Base-by-base conservation (phyloP, 768 basidiomycete species). In the Agrocybe praecox region DNA sequence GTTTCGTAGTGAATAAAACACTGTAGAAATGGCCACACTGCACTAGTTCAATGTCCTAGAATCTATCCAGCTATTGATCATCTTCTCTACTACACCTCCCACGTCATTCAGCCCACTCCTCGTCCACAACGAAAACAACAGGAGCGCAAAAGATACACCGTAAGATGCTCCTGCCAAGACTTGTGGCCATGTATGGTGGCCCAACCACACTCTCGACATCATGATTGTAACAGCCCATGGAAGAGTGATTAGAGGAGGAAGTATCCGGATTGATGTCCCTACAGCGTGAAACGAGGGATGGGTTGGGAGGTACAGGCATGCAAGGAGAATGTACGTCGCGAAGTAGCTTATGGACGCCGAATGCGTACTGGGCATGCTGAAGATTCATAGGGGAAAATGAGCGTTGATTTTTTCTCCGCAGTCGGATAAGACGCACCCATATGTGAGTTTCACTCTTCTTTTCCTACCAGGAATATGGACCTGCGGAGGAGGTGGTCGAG, bases 301-400 rank as follows among this genome's bases (percentile, higher is more conserved):
- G 14, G 84, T 57, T 2, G 88, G 88, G 14, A 90, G 78, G 64
- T 79, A 78, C 6, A 73, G 19, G 62, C 80, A 82, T 12, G 88
- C 83, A 11, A 91, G 73, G 12, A 79, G 60, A 22, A 85, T 79
- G 65, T 84, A 92, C 2, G 79, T 75, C 9, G 83, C 85, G 65
- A 81, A 88, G 72, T 79, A 92, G 2, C 79, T 76, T 62, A 89
- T 89, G 6, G 78, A 74, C 10, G 89, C 85, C 11, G 90, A 87
- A 68, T 93, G 91, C 6, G 91, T 92, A 59, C 88, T 90, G 6
- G 91, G 91, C 91, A 93, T 92, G 12, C 91, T 92, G 65, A 14
- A 52, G 32, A 40, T 44, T 19, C 19, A 29, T 32, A 15, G n/a
- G n/a, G n/a, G n/a, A 29, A 11, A 6, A 24, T 51, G 21, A 54